Evolutionary conservation across 495 filamentous ascomycete species (phyloP), one percentile per base, ranked within the genome.

Genomic region (Pyrenula aspistea): DNA sequence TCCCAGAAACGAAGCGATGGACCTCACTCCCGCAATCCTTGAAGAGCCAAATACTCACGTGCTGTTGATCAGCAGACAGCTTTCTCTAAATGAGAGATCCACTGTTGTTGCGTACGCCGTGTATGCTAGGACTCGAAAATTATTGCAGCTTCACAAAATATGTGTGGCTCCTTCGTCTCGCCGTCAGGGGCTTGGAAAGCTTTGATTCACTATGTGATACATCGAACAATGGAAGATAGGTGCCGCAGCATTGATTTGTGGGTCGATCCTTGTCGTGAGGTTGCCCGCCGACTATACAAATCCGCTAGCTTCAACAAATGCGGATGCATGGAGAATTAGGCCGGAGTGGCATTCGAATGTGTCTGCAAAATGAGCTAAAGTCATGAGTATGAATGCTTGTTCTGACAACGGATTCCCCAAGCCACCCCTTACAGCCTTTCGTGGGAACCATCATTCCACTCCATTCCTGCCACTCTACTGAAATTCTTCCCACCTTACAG

Each of bases 141-240:
- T 71, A 12, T 75, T 74, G 22, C 65, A 79, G 11, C 65, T 85
- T 48, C 79, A 85, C 61, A 85, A 85, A 56, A 67, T 84, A 36
- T 83, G 80, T 57, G 79, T 84, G 15, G 63, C 70, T 24, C 71
- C 76, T 58, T 54, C 64, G n/a, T 71, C 76, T 60, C 74, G 80
- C 56, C 69, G 73, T 24, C 70, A 75, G 63, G 82, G 82, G 25
- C 64, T 82, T 24, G 82, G 77, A 49, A 71, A 66, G 58, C 66
- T 68, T 68, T 83, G 54, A 63, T 85, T 62, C 59, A 68, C 57
- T 69, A 70, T 58, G 72, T 81, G 60, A 68, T 71, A 25, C 62
- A 67, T 54, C 70, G 72, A 53, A 65, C 83, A 22, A 68, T 65
- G 60, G 76, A 70, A 62, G 75, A 79, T 62, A 77, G 78, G 53